A percentile compares a stretch with the other conserved stretches of the same genome.
Conservation (phyloP, 2,329 filamentous ascomycete genomes). For the Teratosphaeria zuluensis region DNA sequence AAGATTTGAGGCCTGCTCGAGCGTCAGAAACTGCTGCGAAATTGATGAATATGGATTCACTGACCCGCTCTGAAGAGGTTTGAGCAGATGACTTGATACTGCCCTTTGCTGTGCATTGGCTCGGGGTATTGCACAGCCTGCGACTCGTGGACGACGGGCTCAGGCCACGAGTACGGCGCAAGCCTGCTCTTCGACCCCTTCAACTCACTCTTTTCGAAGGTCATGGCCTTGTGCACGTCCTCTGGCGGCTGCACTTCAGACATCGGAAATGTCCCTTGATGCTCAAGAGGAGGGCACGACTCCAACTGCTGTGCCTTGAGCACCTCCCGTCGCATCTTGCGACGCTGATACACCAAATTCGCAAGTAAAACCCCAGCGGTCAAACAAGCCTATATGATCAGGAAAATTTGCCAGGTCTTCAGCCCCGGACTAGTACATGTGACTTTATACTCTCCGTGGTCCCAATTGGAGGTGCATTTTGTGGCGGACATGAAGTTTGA, state of each 20-base stretch:
- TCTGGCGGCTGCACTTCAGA: background rate
- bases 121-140: background rate
- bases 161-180: background rate
- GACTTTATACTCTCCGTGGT: too few relatives aligned
- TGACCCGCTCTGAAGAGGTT: background rate
- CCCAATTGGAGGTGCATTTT: too few relatives aligned
- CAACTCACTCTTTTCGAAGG: background rate
- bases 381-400: too few relatives aligned
- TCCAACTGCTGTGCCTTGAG: too few relatives aligned
- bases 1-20: slow-evolving; percentile 2
- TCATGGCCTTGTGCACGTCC: background rate
- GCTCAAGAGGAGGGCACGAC: too few relatives aligned
- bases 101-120: background rate
- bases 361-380: too few relatives aligned
- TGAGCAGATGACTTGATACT: background rate
- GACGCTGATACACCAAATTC: too few relatives aligned
- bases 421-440: too few relatives aligned
- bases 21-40: background rate
- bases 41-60: background rate
- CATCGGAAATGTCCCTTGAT: too few relatives aligned
- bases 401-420: too few relatives aligned
- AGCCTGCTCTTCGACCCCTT: background rate
- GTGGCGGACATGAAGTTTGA: too few relatives aligned
- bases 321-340: too few relatives aligned
- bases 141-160: background rate